A percentile compares a stretch with the other conserved stretches of the same genome.
These are phyloP conservation scores for Brettanomyces custersianus DNA, from an alignment of 805 yeast species.

Conservation along the genomic window DNA sequence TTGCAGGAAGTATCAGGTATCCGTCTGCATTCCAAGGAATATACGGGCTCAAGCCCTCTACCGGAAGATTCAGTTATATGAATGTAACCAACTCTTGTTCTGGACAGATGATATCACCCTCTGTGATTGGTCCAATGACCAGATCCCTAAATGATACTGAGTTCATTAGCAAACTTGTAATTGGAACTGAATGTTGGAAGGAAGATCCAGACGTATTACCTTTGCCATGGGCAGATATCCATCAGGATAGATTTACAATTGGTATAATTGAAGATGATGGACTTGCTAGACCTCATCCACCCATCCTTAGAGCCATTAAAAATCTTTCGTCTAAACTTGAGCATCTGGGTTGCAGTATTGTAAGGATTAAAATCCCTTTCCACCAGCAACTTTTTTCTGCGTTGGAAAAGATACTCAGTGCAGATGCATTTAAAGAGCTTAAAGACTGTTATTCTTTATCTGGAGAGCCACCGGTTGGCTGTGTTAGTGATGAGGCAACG, in stretches of 20 bases:
- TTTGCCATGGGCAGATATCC: too few relatives aligned
- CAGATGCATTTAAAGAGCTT: slow-evolving; percentile 32
- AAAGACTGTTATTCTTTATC: slow-evolving; percentile 10
- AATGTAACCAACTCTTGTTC: slow-evolving; percentile 21
- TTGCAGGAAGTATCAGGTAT: slow-evolving; percentile 45
- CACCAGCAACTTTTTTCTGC: slow-evolving; percentile 21
- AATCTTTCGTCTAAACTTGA: slow-evolving; percentile 15
- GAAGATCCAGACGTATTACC: too few relatives aligned
- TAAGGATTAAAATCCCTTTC: slow-evolving; percentile 37
- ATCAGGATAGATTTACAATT: too few relatives aligned
- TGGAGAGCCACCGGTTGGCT: slow-evolving; percentile 17
- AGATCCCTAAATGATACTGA: slow-evolving; percentile 23
- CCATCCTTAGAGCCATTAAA: too few relatives aligned
- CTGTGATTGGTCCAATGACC: slow-evolving; percentile 27
- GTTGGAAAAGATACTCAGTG: slow-evolving; percentile 28
- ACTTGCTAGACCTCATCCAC: too few relatives aligned
- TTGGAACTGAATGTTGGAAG: slow-evolving; percentile 30
- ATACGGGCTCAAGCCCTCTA: slow-evolving; percentile 46
- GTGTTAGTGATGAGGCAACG: slow-evolving; percentile 6
- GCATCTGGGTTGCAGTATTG: slow-evolving; percentile 38
- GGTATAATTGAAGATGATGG: too few relatives aligned
- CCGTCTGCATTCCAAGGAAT: slow-evolving; percentile 54
- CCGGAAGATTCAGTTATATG: slow-evolving; percentile 20
- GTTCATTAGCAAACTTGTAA: slow-evolving; percentile 25
- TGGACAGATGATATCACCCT: slow-evolving; percentile 20